Conservation (phyloP, 2,329 filamentous ascomycete genomes). For the Pestalotiopsis sp. region DNA sequence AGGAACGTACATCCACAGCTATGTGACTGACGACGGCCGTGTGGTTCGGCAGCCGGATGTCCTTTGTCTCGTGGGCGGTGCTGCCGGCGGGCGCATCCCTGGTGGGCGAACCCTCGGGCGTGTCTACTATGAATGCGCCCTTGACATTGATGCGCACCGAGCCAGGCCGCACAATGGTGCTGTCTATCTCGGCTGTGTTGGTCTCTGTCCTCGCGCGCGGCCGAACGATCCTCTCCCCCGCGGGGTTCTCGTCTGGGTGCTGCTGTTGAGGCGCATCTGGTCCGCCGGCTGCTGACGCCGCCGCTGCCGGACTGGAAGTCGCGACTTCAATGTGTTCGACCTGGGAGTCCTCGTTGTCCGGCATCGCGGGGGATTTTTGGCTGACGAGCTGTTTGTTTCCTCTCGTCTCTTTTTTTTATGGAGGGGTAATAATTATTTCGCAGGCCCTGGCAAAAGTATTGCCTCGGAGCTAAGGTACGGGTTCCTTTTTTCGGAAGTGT, state of each 20-base stretch:
- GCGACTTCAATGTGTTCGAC: constrained; percentile 16
- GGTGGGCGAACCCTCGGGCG: constrained; percentile 62
- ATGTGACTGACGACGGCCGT: constrained; percentile 95
- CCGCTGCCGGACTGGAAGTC: neutral
- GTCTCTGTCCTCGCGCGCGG: constrained; percentile 43
- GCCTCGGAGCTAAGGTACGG: neutral
- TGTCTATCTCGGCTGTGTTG: constrained; percentile 60
- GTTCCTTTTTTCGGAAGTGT: neutral
- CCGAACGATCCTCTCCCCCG: neutral
- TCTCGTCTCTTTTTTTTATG: constrained; percentile 6
- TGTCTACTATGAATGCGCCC: constrained; percentile 92
- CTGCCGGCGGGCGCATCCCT: constrained; percentile 45
- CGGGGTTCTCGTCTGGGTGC: neutral
- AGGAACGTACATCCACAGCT: constrained; percentile 75
- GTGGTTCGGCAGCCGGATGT: constrained; percentile 96
- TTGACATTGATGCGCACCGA: constrained; percentile 94
- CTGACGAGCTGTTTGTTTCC: neutral
- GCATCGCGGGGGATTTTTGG: constrained; percentile 7
- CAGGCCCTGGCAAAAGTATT: neutral
- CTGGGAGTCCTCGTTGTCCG: constrained; percentile 23
- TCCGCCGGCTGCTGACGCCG: neutral
- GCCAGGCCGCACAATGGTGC: constrained; percentile 63
- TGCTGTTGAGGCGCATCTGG: neutral
- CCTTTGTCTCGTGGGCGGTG: constrained; percentile 73
- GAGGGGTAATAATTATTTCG: constrained; percentile 3